A percentile compares a stretch with the other conserved stretches of the same genome.
phyloP scores from a whole-genome alignment of 2,329 filamentous ascomycete species.

The Laburnicola sp. region DNA sequence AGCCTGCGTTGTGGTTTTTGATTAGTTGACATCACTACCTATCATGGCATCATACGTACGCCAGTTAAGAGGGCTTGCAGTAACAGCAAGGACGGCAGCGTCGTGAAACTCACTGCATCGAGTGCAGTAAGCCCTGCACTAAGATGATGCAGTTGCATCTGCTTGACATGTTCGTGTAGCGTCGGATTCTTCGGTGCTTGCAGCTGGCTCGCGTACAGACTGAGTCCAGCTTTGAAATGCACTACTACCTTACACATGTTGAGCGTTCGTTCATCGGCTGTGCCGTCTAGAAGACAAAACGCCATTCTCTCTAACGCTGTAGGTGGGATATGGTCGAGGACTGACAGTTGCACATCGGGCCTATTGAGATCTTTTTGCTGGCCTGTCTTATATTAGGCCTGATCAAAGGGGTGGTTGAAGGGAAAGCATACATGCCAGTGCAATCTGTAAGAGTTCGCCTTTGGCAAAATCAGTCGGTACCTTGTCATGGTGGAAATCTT shows the following conservation, averaged over 20 bases:
- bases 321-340: slow-evolving; percentile 35
- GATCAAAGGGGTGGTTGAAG: no score
- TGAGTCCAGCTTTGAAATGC: slow-evolving; percentile 34
- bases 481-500: slow-evolving; percentile 20
- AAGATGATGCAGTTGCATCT: slow-evolving; percentile 34
- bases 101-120: slow-evolving; percentile 34
- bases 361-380: slow-evolving; percentile 20
- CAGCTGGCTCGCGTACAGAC: slow-evolving; percentile 30
- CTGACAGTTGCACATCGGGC: slow-evolving; percentile 26
- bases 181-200: slow-evolving; percentile 26
- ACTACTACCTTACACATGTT: slow-evolving; percentile 37
- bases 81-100: slow-evolving; percentile 30
- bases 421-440: slow-evolving; percentile 5
- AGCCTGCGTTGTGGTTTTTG: slow-evolving; percentile 14
- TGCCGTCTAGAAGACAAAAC: slow-evolving; percentile 33
- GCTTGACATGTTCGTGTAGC: slow-evolving; percentile 30
- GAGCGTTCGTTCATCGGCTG: slow-evolving; percentile 33
- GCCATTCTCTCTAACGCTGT: slow-evolving; percentile 36
- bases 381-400: slow-evolving; percentile 14
- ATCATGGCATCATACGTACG: slow-evolving; percentile 18
- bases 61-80: slow-evolving; percentile 38
- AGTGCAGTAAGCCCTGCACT: slow-evolving; percentile 36
- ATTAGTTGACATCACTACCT: no score
- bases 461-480: slow-evolving; percentile 29
- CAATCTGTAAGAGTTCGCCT: slow-evolving; percentile 33